Evolutionary conservation across 2,329 filamentous ascomycete species (phyloP).

Genomic region (Aspergillus fumigatiaffinis): DNA sequence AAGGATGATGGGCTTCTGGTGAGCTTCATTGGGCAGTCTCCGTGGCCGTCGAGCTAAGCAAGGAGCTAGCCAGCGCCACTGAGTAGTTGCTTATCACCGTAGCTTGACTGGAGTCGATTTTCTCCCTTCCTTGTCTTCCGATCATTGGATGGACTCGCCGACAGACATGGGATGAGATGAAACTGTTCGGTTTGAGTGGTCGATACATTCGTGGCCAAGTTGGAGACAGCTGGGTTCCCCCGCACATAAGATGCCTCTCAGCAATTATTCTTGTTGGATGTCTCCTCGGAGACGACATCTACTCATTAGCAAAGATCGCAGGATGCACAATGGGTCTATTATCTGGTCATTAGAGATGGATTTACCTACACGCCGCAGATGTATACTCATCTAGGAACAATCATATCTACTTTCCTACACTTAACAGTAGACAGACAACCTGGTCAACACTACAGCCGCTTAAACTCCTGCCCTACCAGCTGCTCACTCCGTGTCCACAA

Average conservation of each 20-base stretch:
- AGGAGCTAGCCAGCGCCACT: background rate
- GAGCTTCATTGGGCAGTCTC: background rate
- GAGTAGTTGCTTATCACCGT: background rate
- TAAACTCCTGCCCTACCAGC: conserved; percentile 25
- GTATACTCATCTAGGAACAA: background rate
- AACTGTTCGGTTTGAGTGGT: background rate
- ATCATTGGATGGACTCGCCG: background rate
- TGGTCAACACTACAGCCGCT: background rate
- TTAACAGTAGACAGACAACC: background rate
- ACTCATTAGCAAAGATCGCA: no score
- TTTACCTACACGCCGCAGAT: no score
- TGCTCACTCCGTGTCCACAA: conserved; percentile 31
- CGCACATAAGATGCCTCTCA: background rate
- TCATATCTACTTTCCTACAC: background rate
- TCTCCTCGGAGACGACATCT: background rate
- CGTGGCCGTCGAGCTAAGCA: background rate
- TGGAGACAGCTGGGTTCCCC: background rate
- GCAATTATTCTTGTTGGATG: background rate
- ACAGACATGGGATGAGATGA: no score
- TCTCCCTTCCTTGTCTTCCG: background rate
- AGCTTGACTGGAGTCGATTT: background rate
- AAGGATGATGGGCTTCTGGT: background rate
- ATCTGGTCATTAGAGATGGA: background rate
- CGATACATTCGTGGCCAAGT: background rate
- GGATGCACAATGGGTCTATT: background rate